Evolutionary conservation across 352 stramenopile genomes (phyloP), one percentile per base, ranked within the genome.

Genomic region (Globisporangium paddicum): DNA sequence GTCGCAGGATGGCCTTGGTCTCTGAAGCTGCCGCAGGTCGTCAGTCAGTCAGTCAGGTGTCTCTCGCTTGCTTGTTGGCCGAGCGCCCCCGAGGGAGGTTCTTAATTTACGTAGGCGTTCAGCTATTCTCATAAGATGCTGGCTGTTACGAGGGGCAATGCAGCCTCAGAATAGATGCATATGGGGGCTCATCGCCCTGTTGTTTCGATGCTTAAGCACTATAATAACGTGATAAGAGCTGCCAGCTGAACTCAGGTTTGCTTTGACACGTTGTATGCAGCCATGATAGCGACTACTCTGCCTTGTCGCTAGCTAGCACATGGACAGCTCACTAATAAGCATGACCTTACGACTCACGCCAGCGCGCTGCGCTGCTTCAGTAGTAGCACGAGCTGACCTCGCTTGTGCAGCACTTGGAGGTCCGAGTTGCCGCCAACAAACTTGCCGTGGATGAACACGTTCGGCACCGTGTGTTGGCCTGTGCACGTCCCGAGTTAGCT

Each of bases 381-480:
- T 56, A 97, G 72, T 56, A 85, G 53, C 51, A 80, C 45, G 16
- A 98, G 64, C 44, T 91, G 76, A 66, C 89, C 90, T 47, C 55
- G 69, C 58, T 84, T 82, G 62, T 91, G 79, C 46, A 97, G 83
- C 42, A 70, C 75, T 61, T 98, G 86, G 45, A 95, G 92, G 66
- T 98, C 92, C 74, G 97, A 96, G 75, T 98, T 97, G 63, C 97
- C 97, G 51, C 97, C 97, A 48, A 99, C 70, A 63, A 93, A 95
- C 66, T 96, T 87, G 67, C 93, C 92, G 42, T 89, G 86, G 51
- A 99, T 89, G 74, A 99, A 99, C 11, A 98, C 89, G 79, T 99
- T 98, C 10, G 97, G 96, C 55, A 99, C 96, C 26, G 95, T 98
- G 62, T 79, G 78, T 69, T 98, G 94, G 58, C 93, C 19, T 66